Base-by-base conservation (phyloP, 2,329 filamentous ascomycete species). In the Ophiocordyceps robertsii region DNA sequence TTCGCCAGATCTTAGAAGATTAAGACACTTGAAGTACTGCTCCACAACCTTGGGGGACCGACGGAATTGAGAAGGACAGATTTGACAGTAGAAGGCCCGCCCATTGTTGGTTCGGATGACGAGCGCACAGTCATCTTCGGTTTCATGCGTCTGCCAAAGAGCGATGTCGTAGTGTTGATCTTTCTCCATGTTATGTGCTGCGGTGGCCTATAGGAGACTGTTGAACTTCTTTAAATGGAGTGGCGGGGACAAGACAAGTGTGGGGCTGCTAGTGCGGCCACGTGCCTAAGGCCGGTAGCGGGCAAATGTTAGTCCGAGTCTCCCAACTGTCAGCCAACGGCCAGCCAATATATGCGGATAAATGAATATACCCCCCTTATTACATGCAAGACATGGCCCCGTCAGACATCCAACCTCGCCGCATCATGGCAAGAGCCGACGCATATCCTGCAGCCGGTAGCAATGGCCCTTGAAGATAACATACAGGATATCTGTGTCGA, bases 31-130 rank as follows among this genome's bases (percentile, higher is more conserved):
- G 30, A 46, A 46, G 44, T 50, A 47, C 43, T 48, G 41, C 38
- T 46, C 38, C 31, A 38, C 33, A 21, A 36, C 24, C 17, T 6
- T 1, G 30, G 38, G 42, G 8, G 38, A 43, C 42, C 37, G 44
- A 44, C 36, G 13, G 43, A 48, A 46, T 17, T 37, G 38, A 41
- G 33, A n/a, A n/a, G n/a, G n/a, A n/a, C n/a, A n/a, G n/a, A n/a
- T n/a, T n/a, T n/a, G n/a, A n/a, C n/a, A n/a, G n/a, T n/a, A n/a
- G n/a, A n/a, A n/a, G n/a, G n/a, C n/a, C n/a, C n/a, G n/a, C n/a
- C n/a, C n/a, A n/a, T 46, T 45, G 37, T 46, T 44, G 8, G 44
- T 48, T 43, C 47, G 46, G 37, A 49, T 48, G 33, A 48, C 33
- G 29, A 51, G 41, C 8, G 42, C 24, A 39, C 47, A 49, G 29